Conservation (phyloP, 2,329 filamentous ascomycete species). For the Trichocomaceae sp. region DNA sequence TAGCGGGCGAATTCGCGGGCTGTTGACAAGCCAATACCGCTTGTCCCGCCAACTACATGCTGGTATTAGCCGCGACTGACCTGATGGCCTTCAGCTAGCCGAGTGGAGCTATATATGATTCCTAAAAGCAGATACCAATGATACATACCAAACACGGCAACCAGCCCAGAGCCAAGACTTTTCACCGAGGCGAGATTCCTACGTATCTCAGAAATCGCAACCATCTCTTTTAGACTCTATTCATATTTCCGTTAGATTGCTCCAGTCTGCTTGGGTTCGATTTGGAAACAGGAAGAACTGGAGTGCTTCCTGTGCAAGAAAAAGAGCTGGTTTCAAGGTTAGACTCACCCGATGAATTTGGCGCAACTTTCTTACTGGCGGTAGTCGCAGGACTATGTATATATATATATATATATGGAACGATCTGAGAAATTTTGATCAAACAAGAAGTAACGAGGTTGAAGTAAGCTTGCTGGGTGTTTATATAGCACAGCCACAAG, state of each 20-base stretch:
- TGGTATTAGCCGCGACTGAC: not conserved
- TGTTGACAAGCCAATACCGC: conserved; percentile 48
- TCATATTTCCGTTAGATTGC: not conserved
- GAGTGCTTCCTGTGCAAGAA: no score
- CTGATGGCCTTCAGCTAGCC: not conserved
- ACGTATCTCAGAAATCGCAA: conserved; percentile 10
- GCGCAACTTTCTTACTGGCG: not conserved
- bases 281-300: no score
- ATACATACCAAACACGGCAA: conserved; percentile 14
- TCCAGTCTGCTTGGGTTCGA: not conserved
- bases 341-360: no score
- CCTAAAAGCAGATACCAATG: no score
- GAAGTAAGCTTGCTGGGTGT: not conserved
- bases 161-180: conserved; percentile 12
- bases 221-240: conserved; percentile 1
- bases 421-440: no score
- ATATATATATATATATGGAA: not conserved
- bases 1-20: conserved; percentile 43
- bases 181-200: conserved; percentile 11
- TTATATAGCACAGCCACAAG: not conserved
- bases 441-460: not conserved
- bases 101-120: not conserved
- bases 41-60: conserved; percentile 43
- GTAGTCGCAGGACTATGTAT: not conserved
- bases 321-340: no score